Evolutionary conservation across 768 basidiomycete species (phyloP).

Genomic region (Rhodosporidiobolus odoratus): DNA sequence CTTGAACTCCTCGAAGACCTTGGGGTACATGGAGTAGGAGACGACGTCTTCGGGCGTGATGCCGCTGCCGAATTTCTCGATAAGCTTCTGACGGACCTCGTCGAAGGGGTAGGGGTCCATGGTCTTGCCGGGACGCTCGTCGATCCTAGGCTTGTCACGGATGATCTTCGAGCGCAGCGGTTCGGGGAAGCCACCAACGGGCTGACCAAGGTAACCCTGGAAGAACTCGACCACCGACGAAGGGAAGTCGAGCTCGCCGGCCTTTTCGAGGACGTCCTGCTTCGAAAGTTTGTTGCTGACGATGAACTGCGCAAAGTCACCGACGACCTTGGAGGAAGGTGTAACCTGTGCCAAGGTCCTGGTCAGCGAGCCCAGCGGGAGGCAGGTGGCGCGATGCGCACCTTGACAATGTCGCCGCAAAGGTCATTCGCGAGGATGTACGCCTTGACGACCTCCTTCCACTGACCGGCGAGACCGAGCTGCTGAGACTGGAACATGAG

Average conservation of each 20-base stretch:
- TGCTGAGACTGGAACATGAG: slow-evolving; percentile 90
- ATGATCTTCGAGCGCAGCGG: slow-evolving; percentile 86
- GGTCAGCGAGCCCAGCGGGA: too few species aligned
- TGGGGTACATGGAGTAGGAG: slow-evolving; percentile 94
- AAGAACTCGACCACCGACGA: slow-evolving; percentile 77
- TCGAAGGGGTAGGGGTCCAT: slow-evolving; percentile 87
- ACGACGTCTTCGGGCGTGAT: slow-evolving; percentile 89
- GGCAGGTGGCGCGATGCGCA: too few species aligned
- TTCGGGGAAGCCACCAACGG: slow-evolving; percentile 97
- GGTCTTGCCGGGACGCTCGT: slow-evolving; percentile 83
- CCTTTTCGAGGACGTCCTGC: slow-evolving; percentile 75
- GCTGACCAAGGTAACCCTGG: slow-evolving; percentile 95
- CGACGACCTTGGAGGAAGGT: slow-evolving; percentile 96
- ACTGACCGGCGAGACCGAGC: slow-evolving; percentile 92
- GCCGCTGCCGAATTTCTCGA: slow-evolving; percentile 89
- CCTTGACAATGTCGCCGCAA: slow-evolving; percentile 97
- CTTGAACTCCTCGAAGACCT: slow-evolving; percentile 91
- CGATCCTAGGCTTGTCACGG: slow-evolving; percentile 86
- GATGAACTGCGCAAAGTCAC: slow-evolving; percentile 87
- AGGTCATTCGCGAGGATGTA: slow-evolving; percentile 97
- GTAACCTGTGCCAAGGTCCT: too few species aligned
- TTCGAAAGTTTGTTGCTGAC: slow-evolving; percentile 86
- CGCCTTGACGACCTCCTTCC: slow-evolving; percentile 95
- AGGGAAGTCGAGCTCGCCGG: slow-evolving; percentile 91
- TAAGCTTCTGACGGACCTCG: slow-evolving; percentile 67